A percentile compares a stretch with the other conserved stretches of the same genome.
Evolutionary conservation across 2,329 filamentous ascomycete species (phyloP).

Genomic region (Trichothecium sympodiale): DNA sequence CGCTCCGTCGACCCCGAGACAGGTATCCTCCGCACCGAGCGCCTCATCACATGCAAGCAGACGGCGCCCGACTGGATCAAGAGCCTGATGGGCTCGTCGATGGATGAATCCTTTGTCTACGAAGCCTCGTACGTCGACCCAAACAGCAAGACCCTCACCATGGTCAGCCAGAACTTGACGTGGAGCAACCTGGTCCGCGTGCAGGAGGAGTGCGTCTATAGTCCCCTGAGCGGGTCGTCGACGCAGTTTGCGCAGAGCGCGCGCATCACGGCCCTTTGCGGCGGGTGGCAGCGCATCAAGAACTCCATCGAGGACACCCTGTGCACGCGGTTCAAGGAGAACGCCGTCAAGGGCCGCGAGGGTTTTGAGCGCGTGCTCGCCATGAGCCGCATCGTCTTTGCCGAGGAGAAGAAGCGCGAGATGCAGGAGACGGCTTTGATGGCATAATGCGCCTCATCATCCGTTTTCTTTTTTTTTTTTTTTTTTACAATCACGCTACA

Average conservation of each 20-base stretch:
- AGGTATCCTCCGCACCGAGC: conserved; percentile 50
- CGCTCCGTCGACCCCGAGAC: conserved; percentile 48
- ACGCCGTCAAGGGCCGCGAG: conserved; percentile 80
- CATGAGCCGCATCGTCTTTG: conserved; percentile 85
- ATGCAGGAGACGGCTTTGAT: conserved; percentile 9
- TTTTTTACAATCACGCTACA: not conserved
- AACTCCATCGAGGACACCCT: conserved; percentile 91
- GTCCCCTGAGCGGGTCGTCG: conserved; percentile 43
- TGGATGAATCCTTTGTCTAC: conserved; percentile 79
- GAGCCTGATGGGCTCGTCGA: conserved; percentile 60
- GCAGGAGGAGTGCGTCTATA: conserved; percentile 85
- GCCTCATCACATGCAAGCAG: conserved; percentile 51
- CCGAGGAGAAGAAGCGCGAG: conserved; percentile 66
- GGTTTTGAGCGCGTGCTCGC: conserved; percentile 91
- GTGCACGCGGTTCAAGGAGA: conserved; percentile 81
- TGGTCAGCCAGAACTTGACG: conserved; percentile 93
- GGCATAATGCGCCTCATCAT: not conserved
- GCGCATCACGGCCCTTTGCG: conserved; percentile 85
- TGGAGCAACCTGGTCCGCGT: conserved; percentile 84
- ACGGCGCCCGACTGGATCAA: conserved; percentile 69
- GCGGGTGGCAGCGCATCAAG: conserved; percentile 94
- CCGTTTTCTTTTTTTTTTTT: not conserved
- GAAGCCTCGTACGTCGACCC: conserved; percentile 95
- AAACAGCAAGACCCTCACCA: conserved; percentile 72
- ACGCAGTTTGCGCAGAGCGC: conserved; percentile 86